Base-by-base conservation (phyloP, 345 rosid genomes). In the Dipteronia dyeriana region DNA sequence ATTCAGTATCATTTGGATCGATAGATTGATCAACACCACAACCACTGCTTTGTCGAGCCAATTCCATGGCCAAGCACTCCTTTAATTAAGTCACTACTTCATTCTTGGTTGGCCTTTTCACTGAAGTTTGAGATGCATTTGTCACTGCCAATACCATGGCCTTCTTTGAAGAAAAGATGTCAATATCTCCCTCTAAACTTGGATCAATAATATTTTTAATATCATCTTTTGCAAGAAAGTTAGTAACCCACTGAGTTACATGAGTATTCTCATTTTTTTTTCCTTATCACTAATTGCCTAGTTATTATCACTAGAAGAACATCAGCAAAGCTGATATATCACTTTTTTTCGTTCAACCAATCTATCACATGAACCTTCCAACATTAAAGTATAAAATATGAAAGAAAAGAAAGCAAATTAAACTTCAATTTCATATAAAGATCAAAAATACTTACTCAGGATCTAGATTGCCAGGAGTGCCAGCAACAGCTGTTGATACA, bases 381-480 rank as follows among this genome's bases (percentile, higher is more conserved):
- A 26, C 26, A 26, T 26, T 26, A 26, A 26, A 26, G 1, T 26
- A 26, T 26, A 26, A 26, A 26, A 26, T 26, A 26, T 26, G 26
- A 26, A 26, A 26, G 26, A 26, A 26, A 26, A 26, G 1, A 26
- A 26, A 26, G 26, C 1, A 26, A 26, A 26, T 26, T 9, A 59
- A 56, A 56, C 61, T 6, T 38, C 41, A 38, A 6, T 6, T 38
- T 38, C 5, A 38, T 38, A 54, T 1, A 19, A 54, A 2, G 20
- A 60, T 6, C 29, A 23, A 60, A 23, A 60, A 8, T 13, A 56
- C 61, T 19, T 17, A 76, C 83, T 80, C 74, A 5, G 84, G 82
- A 60, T 83, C 86, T 26, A 86, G 74, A 62, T 88, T 84, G 3
- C 89, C 92, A n/a, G 80, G 72, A 1, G 93, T 88, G 39, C 94